These are phyloP conservation scores for Lodderomyces orthopsilosis DNA, from an alignment of 1,139 yeast genomes.

Conservation along the genomic window DNA sequence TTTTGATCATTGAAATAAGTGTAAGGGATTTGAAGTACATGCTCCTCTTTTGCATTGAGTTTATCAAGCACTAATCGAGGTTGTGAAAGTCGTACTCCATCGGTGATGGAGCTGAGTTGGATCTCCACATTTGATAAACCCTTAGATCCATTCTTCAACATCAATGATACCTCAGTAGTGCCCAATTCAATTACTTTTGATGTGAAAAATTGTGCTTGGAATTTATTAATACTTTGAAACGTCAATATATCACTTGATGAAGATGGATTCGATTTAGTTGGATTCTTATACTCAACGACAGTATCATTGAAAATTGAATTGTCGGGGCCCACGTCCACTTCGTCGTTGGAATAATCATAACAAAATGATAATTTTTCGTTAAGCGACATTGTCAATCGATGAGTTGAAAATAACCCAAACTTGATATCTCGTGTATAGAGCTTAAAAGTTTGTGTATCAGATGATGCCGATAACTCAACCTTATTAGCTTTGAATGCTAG, in stretches of 20 bases:
- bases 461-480: constrained; percentile 12
- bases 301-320: constrained; percentile 13
- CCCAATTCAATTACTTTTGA: constrained; percentile 23
- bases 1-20: constrained; percentile 23
- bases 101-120: constrained; percentile 16
- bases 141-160: constrained; percentile 20
- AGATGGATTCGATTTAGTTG: neutral
- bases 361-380: constrained; percentile 21
- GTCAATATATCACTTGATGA: constrained; percentile 5
- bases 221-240: constrained; percentile 19
- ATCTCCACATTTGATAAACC: constrained; percentile 16
- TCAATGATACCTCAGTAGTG: constrained; percentile 19
- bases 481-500: constrained; percentile 5
- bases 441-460: constrained; percentile 17
- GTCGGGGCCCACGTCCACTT: constrained; percentile 6
- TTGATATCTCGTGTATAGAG: constrained; percentile 23
- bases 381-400: constrained; percentile 18
- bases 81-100: constrained; percentile 17
- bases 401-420: constrained; percentile 23
- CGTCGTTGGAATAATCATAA: constrained; percentile 9
- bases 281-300: constrained; percentile 9
- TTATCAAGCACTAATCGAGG: constrained; percentile 18
- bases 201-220: constrained; percentile 22
- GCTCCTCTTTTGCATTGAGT: constrained; percentile 18
- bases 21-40: neutral